phyloP scores from a whole-genome alignment of 192 early-diverging fungal species.

The Phycomyces nitens region DNA sequence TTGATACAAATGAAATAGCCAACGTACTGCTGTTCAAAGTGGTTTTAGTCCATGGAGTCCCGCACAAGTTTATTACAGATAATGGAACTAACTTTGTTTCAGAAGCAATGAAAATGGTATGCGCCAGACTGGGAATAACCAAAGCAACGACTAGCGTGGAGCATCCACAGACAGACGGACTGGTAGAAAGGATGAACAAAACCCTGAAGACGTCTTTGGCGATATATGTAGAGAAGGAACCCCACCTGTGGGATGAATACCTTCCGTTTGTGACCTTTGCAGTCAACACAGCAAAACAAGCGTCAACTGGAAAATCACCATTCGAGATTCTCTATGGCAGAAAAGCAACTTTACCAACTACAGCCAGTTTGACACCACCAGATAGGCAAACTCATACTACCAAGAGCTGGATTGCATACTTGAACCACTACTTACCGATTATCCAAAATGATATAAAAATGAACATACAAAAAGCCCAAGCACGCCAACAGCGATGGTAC shows the following conservation, averaged over 20 bases:
- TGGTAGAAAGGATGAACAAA: conserved; percentile 11
- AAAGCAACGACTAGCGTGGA: conserved; percentile 3
- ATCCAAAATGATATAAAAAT: not conserved
- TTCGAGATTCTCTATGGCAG: not conserved
- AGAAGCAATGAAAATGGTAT: not conserved
- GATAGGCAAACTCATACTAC: not conserved
- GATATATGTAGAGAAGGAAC: not conserved
- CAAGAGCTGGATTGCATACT: not conserved
- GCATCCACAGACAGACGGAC: not conserved
- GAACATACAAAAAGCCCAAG: not conserved
- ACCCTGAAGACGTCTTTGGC: not conserved
- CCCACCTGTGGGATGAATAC: conserved; percentile 1
- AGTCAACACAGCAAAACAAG: not conserved
- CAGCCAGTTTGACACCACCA: not conserved
- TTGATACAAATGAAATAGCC: conserved; percentile 1
- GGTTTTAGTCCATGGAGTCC: not conserved
- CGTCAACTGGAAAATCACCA: not conserved
- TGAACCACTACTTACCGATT: not conserved
- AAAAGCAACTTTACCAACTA: not conserved
- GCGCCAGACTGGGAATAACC: not conserved
- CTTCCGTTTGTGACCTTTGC: not conserved
- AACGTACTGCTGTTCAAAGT: not conserved
- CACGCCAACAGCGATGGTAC: not conserved
- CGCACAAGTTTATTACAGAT: not conserved
- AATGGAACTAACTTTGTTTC: conserved; percentile 3